Evolutionary conservation across 805 yeast species (phyloP), one percentile per base, ranked within the genome.

Genomic region (Ogataea zsoltii): DNA sequence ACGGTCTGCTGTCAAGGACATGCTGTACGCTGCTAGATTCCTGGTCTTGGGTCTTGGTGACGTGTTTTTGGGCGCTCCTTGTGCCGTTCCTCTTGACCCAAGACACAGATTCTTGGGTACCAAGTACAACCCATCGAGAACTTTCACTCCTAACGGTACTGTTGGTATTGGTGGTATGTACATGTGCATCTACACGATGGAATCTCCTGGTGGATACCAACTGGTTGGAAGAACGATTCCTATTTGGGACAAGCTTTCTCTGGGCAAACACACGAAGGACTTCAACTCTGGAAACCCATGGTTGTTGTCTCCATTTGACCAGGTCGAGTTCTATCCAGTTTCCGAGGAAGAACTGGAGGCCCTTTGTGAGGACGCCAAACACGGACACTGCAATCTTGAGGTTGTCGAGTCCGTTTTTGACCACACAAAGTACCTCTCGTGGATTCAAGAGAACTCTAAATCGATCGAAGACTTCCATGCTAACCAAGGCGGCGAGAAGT

Each of bases 81-180:
- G 97, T 74, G 98, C 98, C 1, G 96, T 92, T 55, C 98, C 99
- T 31, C 78, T 92, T 56, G 98, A 94, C 66, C 99, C 99, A 47
- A 83, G 97, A 60, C 97, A 91, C 60, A 79, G 97, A 60, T 77
- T 90, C 49, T 71, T 92, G 46, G 99, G 98, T 32, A 78, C 96
- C 25, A 92, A 92, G 69, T 94, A 92, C 71, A 92, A 92, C 64
- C 99, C 99, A 32, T 87, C 97, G 12, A 80, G 99, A 74, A 88
- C 97, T 1, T 91, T 77, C 72, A 92, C 99, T 2, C 96, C 97
- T 32, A 88, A 89, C 62, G 99, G 99, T 56, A 87, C 94, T 30
- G 98, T 92, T 50, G 99, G 99, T 61, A 84, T 94, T 63, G 99
- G 99, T 52, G 98, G 99, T 57, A 89, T 86, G 88, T 94, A 90